A percentile compares a stretch with the other conserved stretches of the same genome.
Evolutionary conservation across 2,329 filamentous ascomycete genomes (phyloP).

Genomic region (Amauroascus niger): DNA sequence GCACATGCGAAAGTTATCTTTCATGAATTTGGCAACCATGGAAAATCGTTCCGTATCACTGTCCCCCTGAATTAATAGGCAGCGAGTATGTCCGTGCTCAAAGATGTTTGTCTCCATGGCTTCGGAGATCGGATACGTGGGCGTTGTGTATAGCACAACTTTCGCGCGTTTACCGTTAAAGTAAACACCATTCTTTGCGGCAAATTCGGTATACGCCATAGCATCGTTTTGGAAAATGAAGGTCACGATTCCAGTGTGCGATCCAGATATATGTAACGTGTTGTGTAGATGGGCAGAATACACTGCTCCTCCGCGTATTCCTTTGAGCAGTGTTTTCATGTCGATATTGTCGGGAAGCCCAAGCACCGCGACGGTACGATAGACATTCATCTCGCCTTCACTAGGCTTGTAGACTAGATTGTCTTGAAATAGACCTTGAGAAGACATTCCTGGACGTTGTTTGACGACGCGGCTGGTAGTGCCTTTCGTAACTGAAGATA

Average conservation of each 20-base stretch:
- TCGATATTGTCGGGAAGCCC: constrained; percentile 21
- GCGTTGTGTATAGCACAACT: constrained; percentile 22
- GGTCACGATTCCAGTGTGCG: constrained; percentile 25
- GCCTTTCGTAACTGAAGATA: not conserved
- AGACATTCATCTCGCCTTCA: constrained; percentile 19
- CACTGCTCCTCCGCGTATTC: constrained; percentile 22
- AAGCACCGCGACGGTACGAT: constrained; percentile 26
- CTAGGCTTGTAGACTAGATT: constrained; percentile 27
- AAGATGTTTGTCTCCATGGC: constrained; percentile 20
- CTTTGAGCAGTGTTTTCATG: constrained; percentile 22
- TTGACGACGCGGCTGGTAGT: not conserved
- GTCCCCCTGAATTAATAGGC: constrained; percentile 19
- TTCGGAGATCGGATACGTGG: constrained; percentile 25
- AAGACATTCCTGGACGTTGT: constrained; percentile 5
- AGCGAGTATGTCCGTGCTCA: constrained; percentile 22
- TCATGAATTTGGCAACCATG: constrained; percentile 11
- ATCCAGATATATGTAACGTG: constrained; percentile 24
- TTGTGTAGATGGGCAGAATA: constrained; percentile 25
- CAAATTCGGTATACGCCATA: constrained; percentile 18
- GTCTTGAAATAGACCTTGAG: constrained; percentile 25
- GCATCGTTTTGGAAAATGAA: constrained; percentile 25
- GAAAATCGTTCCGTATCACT: constrained; percentile 12
- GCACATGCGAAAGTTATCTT: constrained; percentile 11
- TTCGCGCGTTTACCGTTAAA: constrained; percentile 19
- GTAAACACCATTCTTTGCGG: constrained; percentile 16